Percentiles rank a stretch among this genome's conserved stretches.
These are phyloP conservation scores for Boletus sp. DNA, from an alignment of 1,284 basidiomycete genomes.

Conservation along the genomic window DNA sequence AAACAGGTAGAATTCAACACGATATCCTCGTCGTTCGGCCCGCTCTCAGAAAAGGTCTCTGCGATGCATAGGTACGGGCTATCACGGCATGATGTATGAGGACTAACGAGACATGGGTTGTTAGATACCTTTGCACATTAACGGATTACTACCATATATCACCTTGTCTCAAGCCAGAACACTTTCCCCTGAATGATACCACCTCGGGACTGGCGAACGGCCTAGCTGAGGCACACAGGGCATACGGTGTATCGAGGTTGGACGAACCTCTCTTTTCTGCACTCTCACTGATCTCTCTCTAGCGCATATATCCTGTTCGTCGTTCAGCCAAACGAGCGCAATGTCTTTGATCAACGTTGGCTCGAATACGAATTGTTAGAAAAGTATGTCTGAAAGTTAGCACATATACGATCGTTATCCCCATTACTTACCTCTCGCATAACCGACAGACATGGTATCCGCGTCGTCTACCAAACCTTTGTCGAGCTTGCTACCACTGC, in stretches of 20 bases:
- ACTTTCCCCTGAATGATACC: slow-evolving; percentile 79
- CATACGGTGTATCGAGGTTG: slow-evolving; percentile 65
- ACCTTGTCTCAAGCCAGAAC: slow-evolving; percentile 55
- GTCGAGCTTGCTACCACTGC: slow-evolving; percentile 62
- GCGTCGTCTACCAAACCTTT: slow-evolving; percentile 76
- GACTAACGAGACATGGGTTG: neutral
- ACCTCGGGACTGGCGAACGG: slow-evolving; percentile 74
- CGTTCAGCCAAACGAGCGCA: slow-evolving; percentile 89
- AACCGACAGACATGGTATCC: slow-evolving; percentile 67
- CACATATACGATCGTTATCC: neutral
- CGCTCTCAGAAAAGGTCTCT: slow-evolving; percentile 75
- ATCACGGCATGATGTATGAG: neutral
- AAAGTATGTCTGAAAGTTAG: slow-evolving; percentile 48
- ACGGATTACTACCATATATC: slow-evolving; percentile 71
- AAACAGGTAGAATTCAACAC: slow-evolving; percentile 99
- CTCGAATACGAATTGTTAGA: slow-evolving; percentile 87
- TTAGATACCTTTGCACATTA: slow-evolving; percentile 66
- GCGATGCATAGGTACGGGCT: slow-evolving; percentile 74
- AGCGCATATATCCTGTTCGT: slow-evolving; percentile 87
- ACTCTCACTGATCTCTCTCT: slow-evolving; percentile 5
- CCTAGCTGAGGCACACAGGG: slow-evolving; percentile 78
- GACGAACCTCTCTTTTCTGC: neutral
- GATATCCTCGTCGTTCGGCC: slow-evolving; percentile 91
- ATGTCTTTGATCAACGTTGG: slow-evolving; percentile 93
- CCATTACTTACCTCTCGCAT: neutral